Evolutionary conservation across 108 stramenopile species (phyloP).

Genomic region (Aureococcus anophagefferens): DNA sequence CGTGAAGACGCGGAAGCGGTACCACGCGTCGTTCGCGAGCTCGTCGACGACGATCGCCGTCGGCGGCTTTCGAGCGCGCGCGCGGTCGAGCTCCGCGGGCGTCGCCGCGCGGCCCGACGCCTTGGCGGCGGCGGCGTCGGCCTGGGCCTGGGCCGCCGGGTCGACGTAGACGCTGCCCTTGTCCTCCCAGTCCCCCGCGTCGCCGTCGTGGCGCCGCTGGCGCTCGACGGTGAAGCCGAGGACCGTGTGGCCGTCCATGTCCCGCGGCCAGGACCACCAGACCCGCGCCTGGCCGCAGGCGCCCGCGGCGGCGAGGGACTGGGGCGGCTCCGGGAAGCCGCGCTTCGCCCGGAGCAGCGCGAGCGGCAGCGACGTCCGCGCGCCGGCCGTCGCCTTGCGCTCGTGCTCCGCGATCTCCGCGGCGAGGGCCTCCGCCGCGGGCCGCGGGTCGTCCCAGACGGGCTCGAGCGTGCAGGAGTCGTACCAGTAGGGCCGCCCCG

Average conservation of each 20-base stretch:
- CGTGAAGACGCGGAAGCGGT: constrained; percentile 6
- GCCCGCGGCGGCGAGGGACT: not conserved
- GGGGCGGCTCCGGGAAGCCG: constrained; percentile 12
- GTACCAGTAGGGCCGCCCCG: constrained; percentile 13
- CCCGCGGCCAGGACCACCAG: constrained; percentile 9
- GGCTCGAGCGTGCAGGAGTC: constrained; percentile 2
- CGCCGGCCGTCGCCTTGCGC: not conserved
- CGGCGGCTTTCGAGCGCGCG: not conserved
- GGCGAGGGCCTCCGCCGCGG: not conserved
- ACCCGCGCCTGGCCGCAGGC: not conserved
- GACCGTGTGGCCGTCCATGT: not conserved
- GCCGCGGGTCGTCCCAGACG: not conserved
- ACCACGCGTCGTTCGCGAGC: not conserved
- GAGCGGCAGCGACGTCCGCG: not conserved
- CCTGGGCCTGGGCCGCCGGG: not conserved
- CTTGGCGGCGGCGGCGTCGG: not conserved
- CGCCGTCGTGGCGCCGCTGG: not conserved
- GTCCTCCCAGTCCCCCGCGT: constrained; percentile 1
- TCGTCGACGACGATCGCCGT: not conserved
- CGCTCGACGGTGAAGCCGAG: not conserved
- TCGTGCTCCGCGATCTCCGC: not conserved
- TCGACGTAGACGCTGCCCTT: constrained; percentile 5
- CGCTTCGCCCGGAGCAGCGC: not conserved
- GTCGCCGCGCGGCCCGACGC: not conserved
- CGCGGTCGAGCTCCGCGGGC: constrained; percentile 1